phyloP scores from a whole-genome alignment of 495 filamentous ascomycete genomes.

The Penicillium salamii region DNA sequence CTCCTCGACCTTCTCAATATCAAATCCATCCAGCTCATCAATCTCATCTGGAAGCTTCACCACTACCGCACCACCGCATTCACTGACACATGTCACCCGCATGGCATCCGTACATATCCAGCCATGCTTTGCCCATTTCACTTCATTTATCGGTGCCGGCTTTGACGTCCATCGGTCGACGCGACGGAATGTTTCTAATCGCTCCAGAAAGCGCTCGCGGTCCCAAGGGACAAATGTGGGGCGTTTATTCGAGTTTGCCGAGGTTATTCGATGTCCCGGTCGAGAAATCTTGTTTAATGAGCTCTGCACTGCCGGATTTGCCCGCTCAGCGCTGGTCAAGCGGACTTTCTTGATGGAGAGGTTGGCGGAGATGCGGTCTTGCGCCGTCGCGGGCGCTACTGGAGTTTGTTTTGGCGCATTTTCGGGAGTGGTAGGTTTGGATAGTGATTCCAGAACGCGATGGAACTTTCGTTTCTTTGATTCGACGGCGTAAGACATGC shows the following conservation, averaged over 20 bases:
- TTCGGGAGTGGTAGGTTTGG: slow-evolving; percentile 27
- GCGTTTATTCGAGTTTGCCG: slow-evolving; percentile 27
- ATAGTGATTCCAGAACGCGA: slow-evolving; percentile 54
- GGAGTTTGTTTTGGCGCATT: slow-evolving; percentile 24
- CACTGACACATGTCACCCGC: slow-evolving; percentile 73
- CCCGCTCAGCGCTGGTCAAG: slow-evolving; percentile 23
- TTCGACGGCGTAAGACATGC: slow-evolving; percentile 51
- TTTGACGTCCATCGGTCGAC: slow-evolving; percentile 81
- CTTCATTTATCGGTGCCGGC: slow-evolving; percentile 77
- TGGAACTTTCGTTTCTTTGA: slow-evolving; percentile 57
- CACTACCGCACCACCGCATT: slow-evolving; percentile 77
- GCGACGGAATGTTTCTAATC: slow-evolving; percentile 83
- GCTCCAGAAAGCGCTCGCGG: slow-evolving; percentile 73
- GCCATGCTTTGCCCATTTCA: slow-evolving; percentile 92
- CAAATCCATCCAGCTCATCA: slow-evolving; percentile 46
- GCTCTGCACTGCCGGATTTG: slow-evolving; percentile 24
- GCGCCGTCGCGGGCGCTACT: slow-evolving; percentile 20
- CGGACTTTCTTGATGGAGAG: slow-evolving; percentile 42
- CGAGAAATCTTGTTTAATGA: slow-evolving; percentile 26
- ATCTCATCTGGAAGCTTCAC: slow-evolving; percentile 70
- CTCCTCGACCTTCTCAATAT: slow-evolving; percentile 58
- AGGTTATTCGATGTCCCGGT: slow-evolving; percentile 20
- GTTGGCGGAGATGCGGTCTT: slow-evolving; percentile 27
- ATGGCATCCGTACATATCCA: slow-evolving; percentile 85
- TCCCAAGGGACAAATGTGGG: slow-evolving; percentile 79